A percentile compares a stretch with the other conserved stretches of the same genome.
These are phyloP conservation scores for Elaeagnus macrophylla DNA, from an alignment of 306 rosid genomes.

Conservation along the genomic window DNA sequence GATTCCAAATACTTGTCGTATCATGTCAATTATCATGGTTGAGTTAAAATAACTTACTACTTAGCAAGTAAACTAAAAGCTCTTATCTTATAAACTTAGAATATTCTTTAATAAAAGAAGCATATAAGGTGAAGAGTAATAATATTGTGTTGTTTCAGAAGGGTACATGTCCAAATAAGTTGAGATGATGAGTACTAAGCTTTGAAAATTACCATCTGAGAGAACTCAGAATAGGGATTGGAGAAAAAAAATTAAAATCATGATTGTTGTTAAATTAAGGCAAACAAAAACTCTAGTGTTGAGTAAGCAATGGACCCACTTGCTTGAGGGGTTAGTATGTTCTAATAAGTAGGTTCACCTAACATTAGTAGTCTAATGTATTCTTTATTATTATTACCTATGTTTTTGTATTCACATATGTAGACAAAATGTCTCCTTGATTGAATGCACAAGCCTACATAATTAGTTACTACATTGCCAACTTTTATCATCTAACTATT, in stretches of 20 bases:
- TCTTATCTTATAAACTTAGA: neutral
- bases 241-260: conserved; percentile 22
- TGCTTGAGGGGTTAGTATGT: conserved; percentile 21
- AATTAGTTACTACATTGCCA: neutral
- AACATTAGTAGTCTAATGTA: conserved; percentile 28
- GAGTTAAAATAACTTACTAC: too few species aligned
- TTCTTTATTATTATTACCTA: conserved; percentile 23
- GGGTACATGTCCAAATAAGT: conserved; percentile 30
- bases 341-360: conserved; percentile 52
- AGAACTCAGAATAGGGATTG: conserved; percentile 3
- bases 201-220: conserved; percentile 11
- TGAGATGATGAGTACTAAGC: conserved; percentile 36
- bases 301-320: conserved; percentile 40
- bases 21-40: too few species aligned
- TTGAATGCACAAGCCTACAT: conserved; percentile 40
- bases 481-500: neutral
- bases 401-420: conserved; percentile 50
- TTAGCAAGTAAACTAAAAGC: too few species aligned
- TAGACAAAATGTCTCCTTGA: conserved; percentile 66
- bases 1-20: too few species aligned
- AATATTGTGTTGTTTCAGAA: neutral
- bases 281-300: conserved; percentile 22
- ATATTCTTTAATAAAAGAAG: neutral
- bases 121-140: neutral
- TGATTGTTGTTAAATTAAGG: conserved; percentile 24